Evolutionary conservation across 2,329 filamentous ascomycete species (phyloP).

Genomic region (Pseudogymnoascus sp.): DNA sequence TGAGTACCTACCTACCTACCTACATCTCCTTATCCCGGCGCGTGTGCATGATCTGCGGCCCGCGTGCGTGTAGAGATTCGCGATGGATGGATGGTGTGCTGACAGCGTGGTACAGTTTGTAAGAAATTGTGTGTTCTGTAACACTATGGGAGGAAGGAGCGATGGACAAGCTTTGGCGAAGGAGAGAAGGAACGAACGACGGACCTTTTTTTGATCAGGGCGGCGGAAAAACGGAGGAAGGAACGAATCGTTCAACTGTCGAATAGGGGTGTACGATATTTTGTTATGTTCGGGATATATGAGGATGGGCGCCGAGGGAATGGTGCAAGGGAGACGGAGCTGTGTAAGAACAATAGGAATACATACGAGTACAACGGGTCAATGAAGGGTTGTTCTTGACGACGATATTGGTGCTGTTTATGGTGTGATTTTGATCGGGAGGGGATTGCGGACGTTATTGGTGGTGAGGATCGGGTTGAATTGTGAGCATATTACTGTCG

Average conservation of each 20-base stretch:
- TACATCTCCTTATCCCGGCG: neutral
- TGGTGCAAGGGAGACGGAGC: neutral
- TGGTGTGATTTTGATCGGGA: neutral
- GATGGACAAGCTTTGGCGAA: neutral
- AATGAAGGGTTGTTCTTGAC: neutral
- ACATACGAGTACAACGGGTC: neutral
- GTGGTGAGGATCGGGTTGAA: neutral
- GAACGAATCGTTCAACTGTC: too few species aligned
- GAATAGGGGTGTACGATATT: neutral
- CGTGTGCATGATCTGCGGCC: neutral
- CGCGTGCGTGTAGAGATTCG: neutral
- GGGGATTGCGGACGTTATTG: neutral
- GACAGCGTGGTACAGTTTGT: neutral
- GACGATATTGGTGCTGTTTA: neutral
- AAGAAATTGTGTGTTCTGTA: neutral
- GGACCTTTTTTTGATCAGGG: neutral
- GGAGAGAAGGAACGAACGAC: neutral
- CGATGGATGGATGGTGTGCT: neutral
- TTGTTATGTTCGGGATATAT: neutral
- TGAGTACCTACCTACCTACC: conserved; percentile 29
- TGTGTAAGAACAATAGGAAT: conserved; percentile 5
- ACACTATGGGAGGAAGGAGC: neutral
- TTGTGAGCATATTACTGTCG: neutral
- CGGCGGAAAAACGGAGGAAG: too few species aligned
- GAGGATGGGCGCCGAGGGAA: neutral